Conservation (phyloP, 2,329 filamentous ascomycete species). For the Talaromyces atroroseus region DNA sequence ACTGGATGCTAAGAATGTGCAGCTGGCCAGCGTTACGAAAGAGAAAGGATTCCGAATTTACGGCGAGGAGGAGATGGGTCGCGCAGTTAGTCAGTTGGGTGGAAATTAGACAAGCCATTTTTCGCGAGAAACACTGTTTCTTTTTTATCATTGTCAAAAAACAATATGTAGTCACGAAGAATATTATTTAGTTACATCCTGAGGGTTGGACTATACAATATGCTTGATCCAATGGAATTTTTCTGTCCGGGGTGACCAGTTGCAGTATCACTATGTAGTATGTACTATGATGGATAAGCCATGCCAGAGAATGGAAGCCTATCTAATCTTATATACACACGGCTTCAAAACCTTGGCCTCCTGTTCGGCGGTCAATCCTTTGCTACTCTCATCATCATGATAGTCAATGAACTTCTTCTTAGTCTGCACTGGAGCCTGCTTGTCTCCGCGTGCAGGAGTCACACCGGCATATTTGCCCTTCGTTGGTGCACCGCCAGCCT, state of each 20-base stretch:
- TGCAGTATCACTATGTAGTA: background rate
- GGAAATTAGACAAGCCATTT: constrained; percentile 28
- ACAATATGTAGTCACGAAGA: constrained; percentile 10
- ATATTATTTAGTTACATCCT: background rate
- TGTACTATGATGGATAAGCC: no score
- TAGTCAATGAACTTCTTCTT: constrained; percentile 55
- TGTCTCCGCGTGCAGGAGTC: constrained; percentile 12
- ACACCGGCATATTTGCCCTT: constrained; percentile 63
- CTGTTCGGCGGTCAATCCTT: constrained; percentile 53
- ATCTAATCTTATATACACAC: constrained; percentile 90
- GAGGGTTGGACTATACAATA: background rate
- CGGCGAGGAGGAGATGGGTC: constrained; percentile 93
- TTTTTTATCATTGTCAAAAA: background rate
- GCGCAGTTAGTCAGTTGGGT: constrained; percentile 69
- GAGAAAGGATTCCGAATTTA: constrained; percentile 99
- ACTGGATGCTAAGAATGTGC: constrained; percentile 96
- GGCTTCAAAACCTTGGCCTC: constrained; percentile 78
- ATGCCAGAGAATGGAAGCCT: constrained; percentile 18
- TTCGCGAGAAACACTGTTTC: background rate
- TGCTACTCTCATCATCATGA: constrained; percentile 40
- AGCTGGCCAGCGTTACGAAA: constrained; percentile 94
- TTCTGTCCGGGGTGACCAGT: background rate
- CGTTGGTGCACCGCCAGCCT: constrained; percentile 61
- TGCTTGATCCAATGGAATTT: background rate
- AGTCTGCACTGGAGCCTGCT: constrained; percentile 28